Percentiles rank a stretch among this genome's conserved stretches.
Evolutionary conservation across 306 rosid genomes (phyloP).

Genomic region (Morella rubra): DNA sequence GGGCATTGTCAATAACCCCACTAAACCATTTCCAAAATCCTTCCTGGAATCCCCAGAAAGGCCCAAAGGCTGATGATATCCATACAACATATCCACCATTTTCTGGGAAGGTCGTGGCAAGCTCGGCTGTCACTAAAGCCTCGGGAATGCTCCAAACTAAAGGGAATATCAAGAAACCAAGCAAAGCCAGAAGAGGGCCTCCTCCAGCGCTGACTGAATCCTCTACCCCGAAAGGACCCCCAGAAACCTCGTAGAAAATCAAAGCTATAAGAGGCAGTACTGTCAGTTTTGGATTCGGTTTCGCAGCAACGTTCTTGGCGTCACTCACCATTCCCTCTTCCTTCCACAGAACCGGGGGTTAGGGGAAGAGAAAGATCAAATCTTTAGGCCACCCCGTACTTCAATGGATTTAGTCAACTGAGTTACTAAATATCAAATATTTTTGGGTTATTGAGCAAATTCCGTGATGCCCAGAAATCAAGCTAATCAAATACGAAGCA

Average conservation of each 20-base stretch:
- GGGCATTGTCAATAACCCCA: slow-evolving; percentile 93
- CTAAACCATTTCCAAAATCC: slow-evolving; percentile 96
- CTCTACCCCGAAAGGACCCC: slow-evolving; percentile 89
- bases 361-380: slow-evolving; percentile 8
- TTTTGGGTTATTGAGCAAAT: slow-evolving; percentile 6
- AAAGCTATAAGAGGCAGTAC: slow-evolving; percentile 78
- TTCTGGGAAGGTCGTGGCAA: slow-evolving; percentile 76
- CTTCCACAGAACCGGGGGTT: slow-evolving; percentile 23
- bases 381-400: background rate
- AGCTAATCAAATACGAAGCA: background rate
- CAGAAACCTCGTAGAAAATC: slow-evolving; percentile 90
- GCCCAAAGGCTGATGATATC: slow-evolving; percentile 81
- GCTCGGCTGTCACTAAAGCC: slow-evolving; percentile 87
- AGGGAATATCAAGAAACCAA: slow-evolving; percentile 78
- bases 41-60: slow-evolving; percentile 91
- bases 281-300: slow-evolving; percentile 60
- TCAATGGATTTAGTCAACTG: slow-evolving; percentile 7
- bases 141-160: slow-evolving; percentile 87
- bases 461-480: background rate
- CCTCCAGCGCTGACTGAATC: slow-evolving; percentile 79
- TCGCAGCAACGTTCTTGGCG: slow-evolving; percentile 25
- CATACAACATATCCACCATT: slow-evolving; percentile 88
- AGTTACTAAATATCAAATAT: slow-evolving; percentile 14
- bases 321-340: slow-evolving; percentile 45
- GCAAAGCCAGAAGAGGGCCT: slow-evolving; percentile 73